Conservation (phyloP, 805 yeast genomes). For the Clavispora santaluciae region DNA sequence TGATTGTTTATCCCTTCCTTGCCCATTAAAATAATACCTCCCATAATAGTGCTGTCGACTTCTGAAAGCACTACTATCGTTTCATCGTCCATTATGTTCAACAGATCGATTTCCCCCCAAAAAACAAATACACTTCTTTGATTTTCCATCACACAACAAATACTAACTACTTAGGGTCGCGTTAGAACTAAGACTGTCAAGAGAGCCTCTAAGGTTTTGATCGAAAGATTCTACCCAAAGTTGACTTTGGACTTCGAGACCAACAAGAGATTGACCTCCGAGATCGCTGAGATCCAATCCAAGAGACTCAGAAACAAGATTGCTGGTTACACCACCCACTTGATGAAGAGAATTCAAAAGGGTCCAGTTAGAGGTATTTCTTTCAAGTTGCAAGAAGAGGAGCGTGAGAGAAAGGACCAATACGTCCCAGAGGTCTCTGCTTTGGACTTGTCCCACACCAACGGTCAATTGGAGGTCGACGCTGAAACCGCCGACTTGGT, state of each 20-base stretch:
- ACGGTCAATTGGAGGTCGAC: constrained; percentile 95
- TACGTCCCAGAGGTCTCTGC: constrained; percentile 99
- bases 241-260: constrained; percentile 98
- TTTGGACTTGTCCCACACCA: constrained; percentile 94
- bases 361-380: constrained; percentile 99
- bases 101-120: not conserved
- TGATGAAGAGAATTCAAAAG: constrained; percentile 99
- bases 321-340: constrained; percentile 99
- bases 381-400: constrained; percentile 99
- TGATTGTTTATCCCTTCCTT: not conserved
- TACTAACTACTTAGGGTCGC: constrained; percentile 73
- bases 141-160: constrained; percentile 7
- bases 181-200: constrained; percentile 99
- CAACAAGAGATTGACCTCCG: constrained; percentile 99
- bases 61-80: not conserved
- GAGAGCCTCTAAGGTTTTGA: constrained; percentile 99
- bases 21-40: not conserved
- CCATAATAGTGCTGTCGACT: not conserved
- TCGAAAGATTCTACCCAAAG: constrained; percentile 99
- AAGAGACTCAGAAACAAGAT: constrained; percentile 99
- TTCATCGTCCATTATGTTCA: not conserved
- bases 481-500: constrained; percentile 94
- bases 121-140: not conserved
- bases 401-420: constrained; percentile 99
- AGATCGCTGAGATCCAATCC: constrained; percentile 98